Conservation (phyloP, 345 rosid genomes). For the Citropsis articulata region DNA sequence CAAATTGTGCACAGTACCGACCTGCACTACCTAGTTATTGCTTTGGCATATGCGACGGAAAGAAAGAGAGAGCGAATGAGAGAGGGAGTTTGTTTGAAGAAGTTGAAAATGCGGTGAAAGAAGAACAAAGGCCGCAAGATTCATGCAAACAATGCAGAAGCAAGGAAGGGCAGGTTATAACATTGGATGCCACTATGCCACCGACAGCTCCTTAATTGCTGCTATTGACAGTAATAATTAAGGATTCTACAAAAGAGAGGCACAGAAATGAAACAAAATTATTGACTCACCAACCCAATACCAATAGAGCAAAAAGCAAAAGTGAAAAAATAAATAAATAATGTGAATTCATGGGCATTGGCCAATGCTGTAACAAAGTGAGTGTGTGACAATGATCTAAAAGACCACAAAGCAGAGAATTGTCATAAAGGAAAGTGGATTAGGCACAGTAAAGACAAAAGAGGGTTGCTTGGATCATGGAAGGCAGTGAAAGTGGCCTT, state of each 20-base stretch:
- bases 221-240: background rate
- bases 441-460: background rate
- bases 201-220: slow-evolving; percentile 14
- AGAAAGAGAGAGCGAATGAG: background rate
- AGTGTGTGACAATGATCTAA: background rate
- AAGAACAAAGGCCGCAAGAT: background rate
- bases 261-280: background rate
- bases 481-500: background rate
- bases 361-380: background rate
- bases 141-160: background rate
- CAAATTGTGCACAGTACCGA: background rate
- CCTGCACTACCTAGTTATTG: background rate
- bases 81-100: background rate
- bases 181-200: slow-evolving; percentile 18
- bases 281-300: background rate
- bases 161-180: background rate
- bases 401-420: background rate
- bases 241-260: background rate
- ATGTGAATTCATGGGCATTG: background rate
- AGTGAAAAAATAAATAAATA: background rate
- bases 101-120: background rate
- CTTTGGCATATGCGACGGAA: background rate
- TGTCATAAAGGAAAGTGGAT: background rate
- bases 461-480: background rate
- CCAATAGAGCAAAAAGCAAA: background rate